These are phyloP conservation scores for Blastobotrys proliferans DNA, from an alignment of 1,139 yeast species.

Conservation along the genomic window DNA sequence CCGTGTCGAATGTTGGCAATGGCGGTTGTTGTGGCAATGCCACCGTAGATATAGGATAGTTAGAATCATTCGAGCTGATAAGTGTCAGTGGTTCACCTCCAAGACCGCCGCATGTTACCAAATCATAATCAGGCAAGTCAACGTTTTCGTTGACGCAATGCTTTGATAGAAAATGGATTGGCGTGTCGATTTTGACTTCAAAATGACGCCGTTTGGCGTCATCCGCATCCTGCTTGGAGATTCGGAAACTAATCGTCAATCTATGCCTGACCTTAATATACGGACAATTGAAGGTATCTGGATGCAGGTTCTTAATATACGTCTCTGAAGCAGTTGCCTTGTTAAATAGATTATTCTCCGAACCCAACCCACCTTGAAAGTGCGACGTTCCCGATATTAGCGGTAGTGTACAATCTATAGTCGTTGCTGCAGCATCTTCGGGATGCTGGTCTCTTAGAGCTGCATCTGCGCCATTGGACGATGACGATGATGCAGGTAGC, in stretches of 20 bases:
- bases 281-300: constrained; percentile 65
- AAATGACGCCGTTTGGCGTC: constrained; percentile 67
- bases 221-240: constrained; percentile 58
- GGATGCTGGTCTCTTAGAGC: not conserved
- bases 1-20: constrained; percentile 34
- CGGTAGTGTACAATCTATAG: constrained; percentile 22
- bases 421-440: constrained; percentile 15
- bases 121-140: constrained; percentile 61
- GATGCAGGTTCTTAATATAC: constrained; percentile 40
- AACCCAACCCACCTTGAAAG: constrained; percentile 13
- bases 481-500: not conserved
- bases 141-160: constrained; percentile 64
- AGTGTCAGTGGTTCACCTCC: constrained; percentile 7
- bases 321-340: constrained; percentile 17
- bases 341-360: constrained; percentile 19
- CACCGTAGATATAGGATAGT: constrained; percentile 10
- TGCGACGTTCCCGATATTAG: constrained; percentile 19
- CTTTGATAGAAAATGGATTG: constrained; percentile 66
- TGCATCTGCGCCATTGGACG: constrained; percentile 4
- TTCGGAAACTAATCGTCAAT: constrained; percentile 71
- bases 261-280: constrained; percentile 72
- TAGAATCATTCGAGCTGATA: constrained; percentile 13
- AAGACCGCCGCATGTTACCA: not conserved
- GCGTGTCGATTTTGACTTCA: constrained; percentile 87
- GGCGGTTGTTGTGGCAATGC: constrained; percentile 6